Evolutionary conservation across 495 filamentous ascomycete genomes (phyloP), one percentile per base, ranked within the genome.

Genomic region (Aspergillus saccharolyticus): DNA sequence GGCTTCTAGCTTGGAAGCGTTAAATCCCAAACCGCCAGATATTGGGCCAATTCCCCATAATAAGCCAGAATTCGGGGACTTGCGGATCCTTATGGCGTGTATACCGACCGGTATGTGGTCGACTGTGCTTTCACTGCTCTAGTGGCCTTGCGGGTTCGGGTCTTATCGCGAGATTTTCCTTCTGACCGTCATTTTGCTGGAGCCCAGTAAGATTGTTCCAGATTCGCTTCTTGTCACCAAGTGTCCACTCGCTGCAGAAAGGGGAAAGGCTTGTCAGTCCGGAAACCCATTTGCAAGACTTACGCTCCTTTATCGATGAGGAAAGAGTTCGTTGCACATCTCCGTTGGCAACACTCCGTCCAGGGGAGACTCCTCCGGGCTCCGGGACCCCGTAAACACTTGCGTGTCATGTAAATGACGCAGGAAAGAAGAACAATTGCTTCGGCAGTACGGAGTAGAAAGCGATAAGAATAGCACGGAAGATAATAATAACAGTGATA

Each of bases 1-100:
- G 61, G 59, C 46, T 64, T 66, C 64, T 66, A 66, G 64, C 61
- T 55, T 59, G 18, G 51, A 54, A 53, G 58, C 59, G 33, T 39
- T 39, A 61, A 61, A 61, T 56, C 46, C 48, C 57, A 63, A 60
- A 57, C 56, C 53, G 59, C 54, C 58, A 24, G 33, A 56, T 15
- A 44, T 39, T 53, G 42, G 54, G 54, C 42, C 45, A 28, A 56
- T 17, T 50, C 57, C 53, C 58, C 61, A 59, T 61, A 58, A 22
- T 21, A 21, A 25, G 46, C 46, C 21, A 49, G 20, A 49, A n/a
- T 24, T 25, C 46, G 46, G 46, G 46, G 46, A 49, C 46, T 17
- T 49, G 46, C 46, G 44, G 44, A 46, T 46, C 44, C 44, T 18
- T 22, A 46, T 19, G 44, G 44, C 12, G 47, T 39, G 33, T 39